Percentiles rank a stretch among this genome's conserved stretches.
phyloP scores from a whole-genome alignment of 1,139 yeast species.

The Yamadazyma sp. region DNA sequence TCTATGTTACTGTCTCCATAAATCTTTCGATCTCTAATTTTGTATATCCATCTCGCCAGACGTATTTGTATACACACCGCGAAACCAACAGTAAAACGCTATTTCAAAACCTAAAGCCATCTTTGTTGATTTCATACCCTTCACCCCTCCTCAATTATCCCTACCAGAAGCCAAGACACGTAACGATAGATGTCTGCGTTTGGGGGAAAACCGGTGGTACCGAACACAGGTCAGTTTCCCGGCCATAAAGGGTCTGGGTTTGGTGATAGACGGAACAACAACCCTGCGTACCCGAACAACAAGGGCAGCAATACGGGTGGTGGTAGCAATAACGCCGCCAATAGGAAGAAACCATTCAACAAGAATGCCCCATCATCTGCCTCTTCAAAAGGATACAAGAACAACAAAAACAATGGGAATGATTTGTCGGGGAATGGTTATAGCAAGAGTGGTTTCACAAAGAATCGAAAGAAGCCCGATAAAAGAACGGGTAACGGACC shows the following conservation, averaged over 20 bases:
- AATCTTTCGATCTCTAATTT: neutral
- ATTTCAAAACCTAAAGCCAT: neutral
- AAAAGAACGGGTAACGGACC: conserved; percentile 1
- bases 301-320: neutral
- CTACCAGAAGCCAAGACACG: neutral
- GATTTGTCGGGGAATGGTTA: conserved; percentile 7
- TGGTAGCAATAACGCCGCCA: conserved; percentile 5
- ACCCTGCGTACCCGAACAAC: conserved; percentile 1
- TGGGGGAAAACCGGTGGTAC: conserved; percentile 19
- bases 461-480: conserved; percentile 1
- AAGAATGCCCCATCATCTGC: conserved; percentile 1
- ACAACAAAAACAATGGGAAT: conserved; percentile 3
- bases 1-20: neutral
- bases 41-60: neutral
- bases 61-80: neutral
- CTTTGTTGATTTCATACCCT: neutral
- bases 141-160: neutral
- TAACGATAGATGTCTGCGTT: conserved; percentile 22
- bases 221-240: conserved; percentile 5
- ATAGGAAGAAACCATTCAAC: conserved; percentile 12
- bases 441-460: conserved; percentile 2
- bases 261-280: conserved; percentile 5
- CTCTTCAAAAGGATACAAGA: neutral
- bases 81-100: neutral
- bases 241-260: conserved; percentile 5